Evolutionary conservation across 2,329 filamentous ascomycete genomes (phyloP).

Genomic region (Xylariales sp.): DNA sequence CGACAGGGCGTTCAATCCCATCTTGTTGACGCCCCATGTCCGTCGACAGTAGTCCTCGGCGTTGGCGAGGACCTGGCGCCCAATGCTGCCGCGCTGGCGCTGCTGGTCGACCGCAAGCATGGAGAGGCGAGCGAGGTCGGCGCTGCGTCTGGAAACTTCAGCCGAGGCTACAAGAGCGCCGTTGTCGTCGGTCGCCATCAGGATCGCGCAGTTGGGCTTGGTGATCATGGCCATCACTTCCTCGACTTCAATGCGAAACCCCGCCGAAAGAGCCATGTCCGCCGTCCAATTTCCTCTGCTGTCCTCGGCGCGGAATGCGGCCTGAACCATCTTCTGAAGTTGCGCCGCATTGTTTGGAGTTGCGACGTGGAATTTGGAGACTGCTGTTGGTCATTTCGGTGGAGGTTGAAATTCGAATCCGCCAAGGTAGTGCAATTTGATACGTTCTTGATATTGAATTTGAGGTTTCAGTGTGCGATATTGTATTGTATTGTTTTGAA

Average conservation of each 20-base stretch:
- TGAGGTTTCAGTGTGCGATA: too few species aligned
- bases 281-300: slow-evolving; percentile 15
- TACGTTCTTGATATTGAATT: too few species aligned
- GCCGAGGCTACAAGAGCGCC: slow-evolving; percentile 37
- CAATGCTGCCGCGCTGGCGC: slow-evolving; percentile 39
- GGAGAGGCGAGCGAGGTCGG: slow-evolving; percentile 36
- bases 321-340: slow-evolving; percentile 15
- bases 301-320: slow-evolving; percentile 15
- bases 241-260: slow-evolving; percentile 10
- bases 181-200: slow-evolving; percentile 26
- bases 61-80: slow-evolving; percentile 32
- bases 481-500: too few species aligned
- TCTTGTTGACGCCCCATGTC: slow-evolving; percentile 25
- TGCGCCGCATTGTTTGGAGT: slow-evolving; percentile 15
- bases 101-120: slow-evolving; percentile 42
- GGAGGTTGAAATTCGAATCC: too few species aligned
- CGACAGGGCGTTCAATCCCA: slow-evolving; percentile 44
- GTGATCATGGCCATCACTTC: slow-evolving; percentile 14
- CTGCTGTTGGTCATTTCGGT: background rate
- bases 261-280: slow-evolving; percentile 9
- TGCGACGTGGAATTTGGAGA: slow-evolving; percentile 15
- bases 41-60: slow-evolving; percentile 34
- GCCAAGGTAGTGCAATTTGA: too few species aligned
- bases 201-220: slow-evolving; percentile 14
- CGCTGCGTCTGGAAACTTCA: slow-evolving; percentile 30